Base-by-base conservation (phyloP, 2,329 filamentous ascomycete species). In the Emericellopsis atlantica region DNA sequence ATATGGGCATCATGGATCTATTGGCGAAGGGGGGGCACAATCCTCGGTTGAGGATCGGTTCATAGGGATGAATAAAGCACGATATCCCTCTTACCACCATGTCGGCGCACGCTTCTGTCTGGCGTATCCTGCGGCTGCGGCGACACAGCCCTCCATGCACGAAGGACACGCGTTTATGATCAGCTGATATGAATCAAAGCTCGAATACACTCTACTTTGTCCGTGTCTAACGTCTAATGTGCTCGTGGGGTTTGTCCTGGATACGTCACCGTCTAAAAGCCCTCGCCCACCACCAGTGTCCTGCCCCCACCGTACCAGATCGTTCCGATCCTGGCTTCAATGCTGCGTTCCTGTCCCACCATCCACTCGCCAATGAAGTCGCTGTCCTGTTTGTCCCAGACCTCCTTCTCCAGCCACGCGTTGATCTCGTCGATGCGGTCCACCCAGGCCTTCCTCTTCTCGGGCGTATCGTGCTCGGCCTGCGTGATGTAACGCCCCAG, bases 291-390 rank as follows among this genome's bases (percentile, higher is more conserved):
- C 53, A 70, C 62, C 44, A 94, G 69, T 4, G 77, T 82, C 47
- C 83, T 72, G 1, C 89, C 89, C 22, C 79, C 84, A 31, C 83
- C 90, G 63, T 95, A 95, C 88, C 89, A 96, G 36, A 95, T 61
- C 6, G 71, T 68, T 0, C 90, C 90, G 47, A 72, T 76, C 36
- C 85, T 74, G 44, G 77, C 78, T 52, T 90, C 84, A 41, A 95
- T 61, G 0, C 89, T 89, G 50, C 70, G 81, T 57, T 90, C 87
- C 51, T 93, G 76, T 0, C 90, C 89, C n/a, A 95, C 79, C 21
- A 84, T 65, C 88, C 90, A 95, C 54, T 92, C 83, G 0, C 82
- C 81, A 2, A 68, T 55, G 31, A 67, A 62, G 10, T 60, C 59
- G 8, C 56, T 62, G 37, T 54, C 61, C 21, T 57, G 50, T 32